Conservation (phyloP, 768 basidiomycete species). For the Hebeloma cylindrosporum region DNA sequence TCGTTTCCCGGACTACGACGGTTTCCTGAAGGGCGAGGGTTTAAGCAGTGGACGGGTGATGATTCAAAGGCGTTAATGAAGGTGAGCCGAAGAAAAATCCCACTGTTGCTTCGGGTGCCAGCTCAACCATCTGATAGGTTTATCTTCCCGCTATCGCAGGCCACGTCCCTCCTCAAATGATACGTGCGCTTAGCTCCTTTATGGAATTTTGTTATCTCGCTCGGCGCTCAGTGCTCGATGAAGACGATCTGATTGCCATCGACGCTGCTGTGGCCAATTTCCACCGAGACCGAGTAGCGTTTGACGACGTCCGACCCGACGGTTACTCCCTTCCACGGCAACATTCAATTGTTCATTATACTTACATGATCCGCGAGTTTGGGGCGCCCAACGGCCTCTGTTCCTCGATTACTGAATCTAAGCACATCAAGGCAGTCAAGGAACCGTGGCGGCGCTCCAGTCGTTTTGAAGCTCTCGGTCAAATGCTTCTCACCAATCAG, state of each 20-base stretch:
- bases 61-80: conserved; percentile 39
- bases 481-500: conserved; percentile 35
- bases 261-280: conserved; percentile 23
- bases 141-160: conserved; percentile 22
- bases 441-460: conserved; percentile 31
- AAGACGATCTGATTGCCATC: conserved; percentile 18
- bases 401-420: conserved; percentile 35
- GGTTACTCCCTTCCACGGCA: conserved; percentile 26
- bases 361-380: conserved; percentile 22
- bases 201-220: conserved; percentile 38
- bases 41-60: conserved; percentile 36
- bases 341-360: conserved; percentile 33
- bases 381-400: conserved; percentile 36
- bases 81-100: conserved; percentile 15
- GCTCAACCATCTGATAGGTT: conserved; percentile 23
- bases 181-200: conserved; percentile 24
- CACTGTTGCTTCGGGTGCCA: background rate
- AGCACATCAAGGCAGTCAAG: conserved; percentile 38
- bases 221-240: conserved; percentile 17
- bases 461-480: conserved; percentile 24
- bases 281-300: conserved; percentile 30
- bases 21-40: conserved; percentile 28
- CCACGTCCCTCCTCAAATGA: conserved; percentile 16
- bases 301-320: conserved; percentile 16
- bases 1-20: conserved; percentile 21